Evolutionary conservation across 495 filamentous ascomycete species (phyloP).

Genomic region (Sporormia fimetaria): DNA sequence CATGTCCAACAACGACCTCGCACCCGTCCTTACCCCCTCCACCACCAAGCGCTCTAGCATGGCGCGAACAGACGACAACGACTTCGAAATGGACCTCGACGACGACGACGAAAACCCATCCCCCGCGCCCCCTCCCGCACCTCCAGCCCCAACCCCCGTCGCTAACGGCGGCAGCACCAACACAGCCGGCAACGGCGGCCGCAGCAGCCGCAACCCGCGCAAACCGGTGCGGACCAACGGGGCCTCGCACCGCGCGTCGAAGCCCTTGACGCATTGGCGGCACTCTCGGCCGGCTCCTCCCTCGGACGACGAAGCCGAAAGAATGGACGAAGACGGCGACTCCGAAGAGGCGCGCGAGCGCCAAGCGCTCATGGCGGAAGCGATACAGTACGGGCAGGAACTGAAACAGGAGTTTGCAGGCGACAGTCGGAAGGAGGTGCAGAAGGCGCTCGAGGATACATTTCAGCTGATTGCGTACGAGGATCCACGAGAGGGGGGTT

Average conservation of each 20-base stretch:
- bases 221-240: constrained; percentile 27
- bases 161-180: too few relatives aligned
- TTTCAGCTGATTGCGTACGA: constrained; percentile 82
- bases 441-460: constrained; percentile 68
- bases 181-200: too few relatives aligned
- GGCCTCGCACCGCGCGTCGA: too few relatives aligned
- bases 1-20: constrained; percentile 33
- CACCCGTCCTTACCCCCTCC: constrained; percentile 18
- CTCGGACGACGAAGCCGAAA: constrained; percentile 43
- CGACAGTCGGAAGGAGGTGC: constrained; percentile 55
- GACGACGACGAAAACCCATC: too few relatives aligned
- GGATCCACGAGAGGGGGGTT: constrained; percentile 60
- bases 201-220: constrained; percentile 36
- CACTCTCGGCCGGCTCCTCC: too few relatives aligned
- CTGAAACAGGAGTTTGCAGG: constrained; percentile 63
- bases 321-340: constrained; percentile 29
- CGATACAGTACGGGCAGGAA: constrained; percentile 69
- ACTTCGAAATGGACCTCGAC: constrained; percentile 69
- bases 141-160: too few relatives aligned
- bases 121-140: too few relatives aligned
- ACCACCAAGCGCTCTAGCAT: too few relatives aligned
- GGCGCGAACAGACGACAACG: constrained; percentile 25
- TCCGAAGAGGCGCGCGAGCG: constrained; percentile 36
- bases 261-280: too few relatives aligned
- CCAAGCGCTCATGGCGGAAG: constrained; percentile 50